These are phyloP conservation scores for Diaporthe citriasiana DNA, from an alignment of 2,329 filamentous ascomycete species.

Conservation along the genomic window DNA sequence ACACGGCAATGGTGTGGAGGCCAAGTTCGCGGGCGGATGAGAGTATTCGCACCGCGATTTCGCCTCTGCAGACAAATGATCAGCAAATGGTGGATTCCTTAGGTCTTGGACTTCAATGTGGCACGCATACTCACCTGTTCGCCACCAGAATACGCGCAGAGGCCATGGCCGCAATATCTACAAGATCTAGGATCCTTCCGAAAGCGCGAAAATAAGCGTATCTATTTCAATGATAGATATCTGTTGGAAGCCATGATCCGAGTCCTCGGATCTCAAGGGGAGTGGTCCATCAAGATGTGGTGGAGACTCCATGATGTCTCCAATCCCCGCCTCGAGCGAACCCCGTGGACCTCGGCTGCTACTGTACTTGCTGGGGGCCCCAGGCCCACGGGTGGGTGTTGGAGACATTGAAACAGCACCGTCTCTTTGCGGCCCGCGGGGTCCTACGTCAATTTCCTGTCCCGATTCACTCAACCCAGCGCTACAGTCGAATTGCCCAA, in stretches of 20 bases:
- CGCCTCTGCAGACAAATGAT: constrained; percentile 55
- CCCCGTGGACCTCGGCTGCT: constrained; percentile 21
- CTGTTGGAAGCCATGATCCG: not conserved
- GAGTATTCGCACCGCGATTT: constrained; percentile 74
- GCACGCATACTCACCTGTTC: constrained; percentile 21
- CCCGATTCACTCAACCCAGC: not conserved
- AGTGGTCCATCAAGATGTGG: not conserved
- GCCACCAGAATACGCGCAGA: constrained; percentile 25
- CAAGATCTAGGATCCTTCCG: not conserved
- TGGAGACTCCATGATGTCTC: not conserved
- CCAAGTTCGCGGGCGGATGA: constrained; percentile 70
- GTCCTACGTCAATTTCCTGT: not conserved
- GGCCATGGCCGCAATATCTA: constrained; percentile 7
- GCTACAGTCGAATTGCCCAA: not conserved
- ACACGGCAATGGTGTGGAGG: constrained; percentile 69
- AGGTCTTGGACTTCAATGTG: not conserved
- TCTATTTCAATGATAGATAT: not conserved
- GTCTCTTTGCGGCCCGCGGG: not conserved
- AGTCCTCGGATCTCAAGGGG: not conserved
- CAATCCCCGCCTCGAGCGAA: constrained; percentile 15
- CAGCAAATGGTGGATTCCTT: constrained; percentile 51
- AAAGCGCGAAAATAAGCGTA: not conserved
- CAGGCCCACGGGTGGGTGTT: too few relatives aligned
- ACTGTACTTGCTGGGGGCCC: not conserved
- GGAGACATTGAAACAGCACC: not conserved